Evolutionary conservation across 2,329 filamentous ascomycete genomes (phyloP).

Genomic region (Spiromastix sp.): DNA sequence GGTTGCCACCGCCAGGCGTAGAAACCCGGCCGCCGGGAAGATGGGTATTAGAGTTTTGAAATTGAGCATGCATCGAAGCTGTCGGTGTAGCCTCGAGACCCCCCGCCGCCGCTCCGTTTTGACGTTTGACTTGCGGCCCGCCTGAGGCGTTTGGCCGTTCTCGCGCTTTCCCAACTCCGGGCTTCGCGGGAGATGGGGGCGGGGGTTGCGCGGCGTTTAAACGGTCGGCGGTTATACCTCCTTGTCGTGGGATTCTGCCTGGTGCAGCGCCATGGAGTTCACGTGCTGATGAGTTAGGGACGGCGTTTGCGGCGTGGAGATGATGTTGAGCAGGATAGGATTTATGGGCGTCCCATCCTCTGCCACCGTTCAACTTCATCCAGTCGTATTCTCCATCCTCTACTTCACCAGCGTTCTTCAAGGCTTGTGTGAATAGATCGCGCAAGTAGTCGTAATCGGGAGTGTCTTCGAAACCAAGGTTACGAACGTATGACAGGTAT

Average conservation of each 20-base stretch:
- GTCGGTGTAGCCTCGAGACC: slow-evolving; percentile 62
- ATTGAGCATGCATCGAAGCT: slow-evolving; percentile 88
- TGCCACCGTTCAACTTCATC: slow-evolving; percentile 95
- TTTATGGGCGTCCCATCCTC: slow-evolving; percentile 80
- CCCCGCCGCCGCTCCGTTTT: slow-evolving; percentile 41
- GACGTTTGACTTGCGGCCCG: slow-evolving; percentile 63
- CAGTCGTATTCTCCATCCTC: slow-evolving; percentile 99
- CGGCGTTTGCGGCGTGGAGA: slow-evolving; percentile 66
- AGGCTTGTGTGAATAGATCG: slow-evolving; percentile 88
- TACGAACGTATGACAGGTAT: slow-evolving; percentile 93
- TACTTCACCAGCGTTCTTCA: slow-evolving; percentile 88
- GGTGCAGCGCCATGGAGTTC: slow-evolving; percentile 64
- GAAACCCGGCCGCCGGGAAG: slow-evolving; percentile 52
- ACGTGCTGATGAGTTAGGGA: slow-evolving; percentile 73
- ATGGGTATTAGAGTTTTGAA: slow-evolving; percentile 90
- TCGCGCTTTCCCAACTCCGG: slow-evolving; percentile 60
- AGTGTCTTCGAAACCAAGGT: slow-evolving; percentile 95
- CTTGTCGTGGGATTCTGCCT: slow-evolving; percentile 50
- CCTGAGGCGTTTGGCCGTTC: slow-evolving; percentile 67
- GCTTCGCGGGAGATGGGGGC: slow-evolving; percentile 74
- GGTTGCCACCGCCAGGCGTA: slow-evolving; percentile 41
- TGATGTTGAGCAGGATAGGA: slow-evolving; percentile 60
- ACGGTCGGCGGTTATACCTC: slow-evolving; percentile 67
- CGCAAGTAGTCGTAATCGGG: slow-evolving; percentile 97
- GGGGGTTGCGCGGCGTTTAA: slow-evolving; percentile 91